phyloP scores from a whole-genome alignment of 2,329 filamentous ascomycete species.

The Pestalotiopsis sp. region DNA sequence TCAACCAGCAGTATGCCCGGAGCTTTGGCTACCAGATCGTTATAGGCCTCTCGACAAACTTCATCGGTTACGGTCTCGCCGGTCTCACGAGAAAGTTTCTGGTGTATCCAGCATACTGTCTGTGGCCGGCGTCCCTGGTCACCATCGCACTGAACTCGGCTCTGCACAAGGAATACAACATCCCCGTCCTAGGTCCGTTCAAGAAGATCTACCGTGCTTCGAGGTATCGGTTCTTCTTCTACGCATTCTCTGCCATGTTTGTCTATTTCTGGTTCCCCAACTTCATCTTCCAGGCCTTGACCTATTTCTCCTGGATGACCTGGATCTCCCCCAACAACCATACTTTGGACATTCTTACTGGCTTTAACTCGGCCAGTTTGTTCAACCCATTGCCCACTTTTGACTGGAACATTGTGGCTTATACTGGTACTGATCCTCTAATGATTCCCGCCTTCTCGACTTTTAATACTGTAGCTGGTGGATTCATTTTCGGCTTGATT shows the following conservation, averaged over 20 bases:
- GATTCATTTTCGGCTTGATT: conserved; percentile 16
- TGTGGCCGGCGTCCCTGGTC: conserved; percentile 46
- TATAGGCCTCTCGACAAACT: conserved; percentile 48
- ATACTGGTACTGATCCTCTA: conserved; percentile 23
- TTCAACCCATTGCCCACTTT: conserved; percentile 14
- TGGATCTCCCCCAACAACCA: conserved; percentile 43
- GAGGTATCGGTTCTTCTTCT: conserved; percentile 43
- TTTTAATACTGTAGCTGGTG: conserved; percentile 20
- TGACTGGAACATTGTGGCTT: conserved; percentile 25
- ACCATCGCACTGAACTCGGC: conserved; percentile 44
- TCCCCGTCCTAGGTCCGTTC: conserved; percentile 36
- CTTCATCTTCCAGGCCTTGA: conserved; percentile 42
- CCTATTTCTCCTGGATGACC: conserved; percentile 48
- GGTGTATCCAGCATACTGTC: conserved; percentile 26
- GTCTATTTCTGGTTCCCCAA: conserved; percentile 49
- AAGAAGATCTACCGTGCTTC: conserved; percentile 37
- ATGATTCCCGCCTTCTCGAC: conserved; percentile 23
- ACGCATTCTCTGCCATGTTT: conserved; percentile 43
- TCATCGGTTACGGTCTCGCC: conserved; percentile 55
- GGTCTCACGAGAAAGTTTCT: conserved; percentile 32
- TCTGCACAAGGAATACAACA: conserved; percentile 42
- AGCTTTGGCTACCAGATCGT: conserved; percentile 49
- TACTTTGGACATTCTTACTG: conserved; percentile 11
- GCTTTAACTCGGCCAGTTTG: conserved; percentile 19
- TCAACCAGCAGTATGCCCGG: conserved; percentile 46